Percentiles rank a stretch among this genome's conserved stretches.
Evolutionary conservation across 2,329 filamentous ascomycete species (phyloP).

Genomic region (Rugonectria rugulosa): DNA sequence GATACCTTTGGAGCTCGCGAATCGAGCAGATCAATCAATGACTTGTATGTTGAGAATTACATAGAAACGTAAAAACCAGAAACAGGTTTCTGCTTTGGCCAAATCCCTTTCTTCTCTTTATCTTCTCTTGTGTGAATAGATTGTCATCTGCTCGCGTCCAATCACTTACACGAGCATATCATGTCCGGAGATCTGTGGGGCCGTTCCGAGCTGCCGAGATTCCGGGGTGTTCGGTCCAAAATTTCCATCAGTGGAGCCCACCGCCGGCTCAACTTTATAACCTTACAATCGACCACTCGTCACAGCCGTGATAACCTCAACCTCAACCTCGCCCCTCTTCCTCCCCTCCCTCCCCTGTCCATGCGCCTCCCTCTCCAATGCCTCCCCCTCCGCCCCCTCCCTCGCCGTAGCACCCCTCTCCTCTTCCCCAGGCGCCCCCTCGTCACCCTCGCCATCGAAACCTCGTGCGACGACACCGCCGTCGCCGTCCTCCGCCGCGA

Average conservation of each 20-base stretch:
- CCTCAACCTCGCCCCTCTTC: not conserved
- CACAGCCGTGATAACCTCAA: not conserved
- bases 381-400: not conserved
- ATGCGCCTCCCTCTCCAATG: constrained; percentile 27
- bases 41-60: constrained; percentile 16
- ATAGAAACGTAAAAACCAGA: constrained; percentile 2
- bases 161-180: not conserved
- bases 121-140: not conserved
- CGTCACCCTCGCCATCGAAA: constrained; percentile 77
- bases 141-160: not conserved
- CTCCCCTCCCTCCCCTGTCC: not conserved
- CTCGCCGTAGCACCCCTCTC: not conserved
- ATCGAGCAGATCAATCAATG: not conserved
- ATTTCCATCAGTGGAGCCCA: not conserved
- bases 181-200: no score
- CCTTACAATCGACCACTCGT: not conserved
- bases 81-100: no score
- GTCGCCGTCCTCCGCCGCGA: constrained; percentile 78
- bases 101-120: not conserved
- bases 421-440: constrained; percentile 43
- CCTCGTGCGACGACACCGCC: constrained; percentile 91
- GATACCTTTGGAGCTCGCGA: constrained; percentile 7
- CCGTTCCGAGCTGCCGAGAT: constrained; percentile 19
- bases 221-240: constrained; percentile 15
- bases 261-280: not conserved